Evolutionary conservation across 139 green algal genomes (phyloP), one percentile per base, ranked within the genome.

Genomic region (Coccomyxa sp.): DNA sequence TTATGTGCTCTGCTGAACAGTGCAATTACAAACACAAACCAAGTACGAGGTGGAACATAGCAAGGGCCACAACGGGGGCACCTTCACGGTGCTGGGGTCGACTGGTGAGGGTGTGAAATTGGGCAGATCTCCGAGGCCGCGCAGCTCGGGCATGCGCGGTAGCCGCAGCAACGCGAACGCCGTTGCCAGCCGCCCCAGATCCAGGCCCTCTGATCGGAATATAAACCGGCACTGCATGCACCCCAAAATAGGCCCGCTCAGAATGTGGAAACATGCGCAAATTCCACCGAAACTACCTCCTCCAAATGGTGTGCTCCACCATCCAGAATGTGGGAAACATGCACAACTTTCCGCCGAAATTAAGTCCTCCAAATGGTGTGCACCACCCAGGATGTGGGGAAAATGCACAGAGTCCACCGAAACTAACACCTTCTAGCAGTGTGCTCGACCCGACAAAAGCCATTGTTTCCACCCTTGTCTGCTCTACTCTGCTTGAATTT

Each of bases 131-230:
- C 81, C 38, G 1, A 86, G 81, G 81, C 89, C 91, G 81, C 93
- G 93, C 9, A 98, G 71, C 89, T 99, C 97, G 7, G 91, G 92
- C 96, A 99, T 98, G 57, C 85, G 80, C 0, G 97, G 97, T 82
- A 99, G 87, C 18, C 91, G 86, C 84, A 99, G 91, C 85, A 99
- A 87, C 0, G 88, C 95, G 75, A 97, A 91, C 0, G 87, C 84
- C 10, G 81, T 90, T 10, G 94, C 97, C 78, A 99, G 88, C 0
- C 82, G 82, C 0, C 92, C 96, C 12, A 99, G 76, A 57, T 90
- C 67, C 14, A 98, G 89, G 13, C 98, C 93, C 87, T 91, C 81
- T 76, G 96, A 10, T 71, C 94, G 82, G 92, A 99, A 99, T 58
- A 97, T 97, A 88, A 92, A 97, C 14, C n/a, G 60, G 93, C 95